A percentile compares a stretch with the other conserved stretches of the same genome.
Evolutionary conservation across 2,329 filamentous ascomycete genomes (phyloP).

Genomic region (Hypoxylon sp.): DNA sequence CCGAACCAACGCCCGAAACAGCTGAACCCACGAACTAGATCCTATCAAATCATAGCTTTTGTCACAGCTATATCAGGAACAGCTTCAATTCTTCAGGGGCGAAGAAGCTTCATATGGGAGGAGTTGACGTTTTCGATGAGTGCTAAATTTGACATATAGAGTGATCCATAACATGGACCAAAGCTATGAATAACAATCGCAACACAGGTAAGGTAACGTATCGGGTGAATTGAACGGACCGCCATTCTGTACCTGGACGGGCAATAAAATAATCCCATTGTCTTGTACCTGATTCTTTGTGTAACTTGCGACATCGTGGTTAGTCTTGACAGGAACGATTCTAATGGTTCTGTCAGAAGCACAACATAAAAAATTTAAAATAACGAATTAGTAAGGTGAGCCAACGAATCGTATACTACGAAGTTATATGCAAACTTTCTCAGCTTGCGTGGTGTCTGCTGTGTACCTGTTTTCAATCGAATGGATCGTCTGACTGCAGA

Average conservation of each 20-base stretch:
- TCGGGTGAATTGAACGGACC: slow-evolving; percentile 37
- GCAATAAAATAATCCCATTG: slow-evolving; percentile 31
- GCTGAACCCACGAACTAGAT: slow-evolving; percentile 53
- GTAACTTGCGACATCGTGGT: slow-evolving; percentile 35
- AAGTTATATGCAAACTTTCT: slow-evolving; percentile 14
- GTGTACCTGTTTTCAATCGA: slow-evolving; percentile 3
- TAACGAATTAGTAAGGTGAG: slow-evolving; percentile 17
- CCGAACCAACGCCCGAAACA: not conserved
- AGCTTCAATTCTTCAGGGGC: not conserved
- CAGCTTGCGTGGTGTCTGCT: slow-evolving; percentile 14
- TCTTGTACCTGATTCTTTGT: slow-evolving; percentile 35
- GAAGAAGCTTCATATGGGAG: not conserved
- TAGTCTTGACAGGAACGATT: slow-evolving; percentile 41
- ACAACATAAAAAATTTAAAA: slow-evolving; percentile 31
- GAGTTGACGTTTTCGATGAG: slow-evolving; percentile 1
- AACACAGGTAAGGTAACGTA: slow-evolving; percentile 44
- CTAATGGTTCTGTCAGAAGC: slow-evolving; percentile 33
- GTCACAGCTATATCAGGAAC: not conserved
- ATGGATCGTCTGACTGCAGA: slow-evolving; percentile 20
- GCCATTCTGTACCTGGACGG: slow-evolving; percentile 46
- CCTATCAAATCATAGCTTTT: not conserved
- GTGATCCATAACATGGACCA: slow-evolving; percentile 49
- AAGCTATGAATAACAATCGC: slow-evolving; percentile 57
- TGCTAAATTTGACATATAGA: not conserved
- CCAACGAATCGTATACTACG: slow-evolving; percentile 20